Conservation (phyloP, 208 protist species). For the Herpetomonas samuelpessoai region DNA sequence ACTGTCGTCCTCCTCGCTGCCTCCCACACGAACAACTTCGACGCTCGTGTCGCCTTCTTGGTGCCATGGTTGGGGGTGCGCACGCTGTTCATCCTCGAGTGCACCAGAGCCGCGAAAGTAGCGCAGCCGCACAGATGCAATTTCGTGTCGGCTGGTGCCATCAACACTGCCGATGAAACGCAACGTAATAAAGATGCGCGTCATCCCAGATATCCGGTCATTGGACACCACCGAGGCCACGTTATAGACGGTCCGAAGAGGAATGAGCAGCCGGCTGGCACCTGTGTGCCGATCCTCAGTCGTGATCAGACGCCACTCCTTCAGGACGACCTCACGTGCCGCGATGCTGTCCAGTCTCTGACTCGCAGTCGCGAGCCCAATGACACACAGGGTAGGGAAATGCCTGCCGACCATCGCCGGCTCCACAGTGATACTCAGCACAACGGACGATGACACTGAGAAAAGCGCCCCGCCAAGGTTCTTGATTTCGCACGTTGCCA, state of each 20-base stretch:
- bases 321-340: conserved; percentile 39
- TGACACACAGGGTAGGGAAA: conserved; percentile 54
- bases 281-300: neutral
- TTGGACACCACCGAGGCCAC: conserved; percentile 40
- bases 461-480: conserved; percentile 32
- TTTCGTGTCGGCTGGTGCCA: conserved; percentile 40
- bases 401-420: conserved; percentile 24
- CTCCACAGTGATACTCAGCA: conserved; percentile 29
- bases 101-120: conserved; percentile 41
- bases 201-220: conserved; percentile 5
- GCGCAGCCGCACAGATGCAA: conserved; percentile 33
- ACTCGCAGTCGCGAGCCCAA: conserved; percentile 45
- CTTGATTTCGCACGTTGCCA: conserved; percentile 44
- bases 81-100: too few species aligned
- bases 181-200: conserved; percentile 48
- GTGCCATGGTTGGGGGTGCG: too few species aligned
- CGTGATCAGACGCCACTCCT: conserved; percentile 32
- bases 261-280: conserved; percentile 10
- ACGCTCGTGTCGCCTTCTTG: too few species aligned
- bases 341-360: conserved; percentile 46
- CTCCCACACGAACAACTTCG: too few species aligned
- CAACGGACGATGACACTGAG: conserved; percentile 18
- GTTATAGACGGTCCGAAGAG: conserved; percentile 53
- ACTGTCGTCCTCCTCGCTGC: too few species aligned
- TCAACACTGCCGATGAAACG: conserved; percentile 63